Percentiles rank a stretch among this genome's conserved stretches.
Conservation (phyloP, 768 basidiomycete genomes). For the Xerocomus spinulosus region DNA sequence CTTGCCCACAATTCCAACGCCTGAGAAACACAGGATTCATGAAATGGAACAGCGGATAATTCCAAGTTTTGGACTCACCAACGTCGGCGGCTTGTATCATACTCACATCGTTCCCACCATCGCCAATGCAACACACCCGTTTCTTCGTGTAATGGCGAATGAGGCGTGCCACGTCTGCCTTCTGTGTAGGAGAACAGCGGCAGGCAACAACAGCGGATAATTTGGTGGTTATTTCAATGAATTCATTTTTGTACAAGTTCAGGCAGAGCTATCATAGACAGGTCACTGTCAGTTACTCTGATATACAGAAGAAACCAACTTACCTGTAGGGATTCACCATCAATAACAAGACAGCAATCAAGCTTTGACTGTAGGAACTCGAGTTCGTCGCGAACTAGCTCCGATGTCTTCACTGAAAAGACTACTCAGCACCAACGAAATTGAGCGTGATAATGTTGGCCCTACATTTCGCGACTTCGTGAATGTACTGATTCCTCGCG, state of each 20-base stretch:
- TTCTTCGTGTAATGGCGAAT: conserved; percentile 90
- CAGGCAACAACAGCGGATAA: conserved; percentile 95
- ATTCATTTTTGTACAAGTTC: conserved; percentile 86
- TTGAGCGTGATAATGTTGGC: neutral
- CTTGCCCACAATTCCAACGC: conserved; percentile 97
- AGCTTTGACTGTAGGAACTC: conserved; percentile 93
- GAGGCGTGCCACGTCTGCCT: conserved; percentile 93
- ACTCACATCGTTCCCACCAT: conserved; percentile 98
- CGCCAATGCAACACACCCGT: conserved; percentile 97
- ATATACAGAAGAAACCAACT: conserved; percentile 8
- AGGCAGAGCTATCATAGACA: conserved; percentile 66
- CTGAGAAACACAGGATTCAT: conserved; percentile 33
- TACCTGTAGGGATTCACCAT: conserved; percentile 94
- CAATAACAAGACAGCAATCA: conserved; percentile 97
- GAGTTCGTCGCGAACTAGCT: conserved; percentile 80
- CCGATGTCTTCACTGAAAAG: conserved; percentile 73
- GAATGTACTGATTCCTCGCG: conserved; percentile 93
- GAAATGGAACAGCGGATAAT: neutral
- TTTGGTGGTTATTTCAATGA: conserved; percentile 94
- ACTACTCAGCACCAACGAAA: conserved; percentile 2
- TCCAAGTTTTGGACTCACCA: conserved; percentile 51
- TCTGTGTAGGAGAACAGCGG: conserved; percentile 97
- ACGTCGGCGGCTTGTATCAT: conserved; percentile 99
- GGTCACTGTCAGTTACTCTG: neutral
- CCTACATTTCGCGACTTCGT: conserved; percentile 88